These are phyloP conservation scores for Chalciporus sphaerocephalus DNA, from an alignment of 768 basidiomycete genomes.

Conservation along the genomic window DNA sequence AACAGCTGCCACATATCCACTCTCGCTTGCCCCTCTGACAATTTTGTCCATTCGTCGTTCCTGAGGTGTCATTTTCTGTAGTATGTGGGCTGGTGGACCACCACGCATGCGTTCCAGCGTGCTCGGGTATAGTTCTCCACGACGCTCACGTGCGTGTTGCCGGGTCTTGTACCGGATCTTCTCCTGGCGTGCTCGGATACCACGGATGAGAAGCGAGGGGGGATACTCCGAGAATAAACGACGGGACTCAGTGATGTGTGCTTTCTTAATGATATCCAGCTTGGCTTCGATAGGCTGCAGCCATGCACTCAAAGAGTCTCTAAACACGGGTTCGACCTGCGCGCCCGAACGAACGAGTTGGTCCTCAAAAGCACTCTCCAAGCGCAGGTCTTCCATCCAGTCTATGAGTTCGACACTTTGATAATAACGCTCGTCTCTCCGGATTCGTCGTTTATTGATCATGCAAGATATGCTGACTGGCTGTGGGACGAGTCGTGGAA, in stretches of 20 bases:
- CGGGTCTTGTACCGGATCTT: slow-evolving; percentile 63
- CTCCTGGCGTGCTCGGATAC: slow-evolving; percentile 55
- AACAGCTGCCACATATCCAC: slow-evolving; percentile 65
- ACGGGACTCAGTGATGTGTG: slow-evolving; percentile 37
- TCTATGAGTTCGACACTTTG: slow-evolving; percentile 32
- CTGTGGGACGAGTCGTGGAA: slow-evolving; percentile 79
- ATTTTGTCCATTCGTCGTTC: slow-evolving; percentile 48
- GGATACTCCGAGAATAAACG: slow-evolving; percentile 45
- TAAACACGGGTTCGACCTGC: slow-evolving; percentile 26
- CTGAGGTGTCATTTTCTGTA: slow-evolving; percentile 47
- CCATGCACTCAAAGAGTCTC: slow-evolving; percentile 17
- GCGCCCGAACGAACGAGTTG: slow-evolving; percentile 16
- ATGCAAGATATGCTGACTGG: slow-evolving; percentile 68
- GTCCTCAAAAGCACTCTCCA: slow-evolving; percentile 40
- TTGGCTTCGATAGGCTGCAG: slow-evolving; percentile 33
- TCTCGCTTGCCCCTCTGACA: slow-evolving; percentile 51
- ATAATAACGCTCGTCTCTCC: slow-evolving; percentile 44
- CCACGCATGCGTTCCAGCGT: slow-evolving; percentile 46
- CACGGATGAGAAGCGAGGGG: slow-evolving; percentile 42
- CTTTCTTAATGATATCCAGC: slow-evolving; percentile 28
- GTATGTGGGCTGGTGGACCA: slow-evolving; percentile 62
- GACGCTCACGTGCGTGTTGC: slow-evolving; percentile 54
- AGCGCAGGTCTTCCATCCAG: slow-evolving; percentile 31
- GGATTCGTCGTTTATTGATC: slow-evolving; percentile 48
- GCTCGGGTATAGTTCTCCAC: slow-evolving; percentile 53